Conservation (phyloP, 208 protist genomes). For the Phytomonas serpens region DNA sequence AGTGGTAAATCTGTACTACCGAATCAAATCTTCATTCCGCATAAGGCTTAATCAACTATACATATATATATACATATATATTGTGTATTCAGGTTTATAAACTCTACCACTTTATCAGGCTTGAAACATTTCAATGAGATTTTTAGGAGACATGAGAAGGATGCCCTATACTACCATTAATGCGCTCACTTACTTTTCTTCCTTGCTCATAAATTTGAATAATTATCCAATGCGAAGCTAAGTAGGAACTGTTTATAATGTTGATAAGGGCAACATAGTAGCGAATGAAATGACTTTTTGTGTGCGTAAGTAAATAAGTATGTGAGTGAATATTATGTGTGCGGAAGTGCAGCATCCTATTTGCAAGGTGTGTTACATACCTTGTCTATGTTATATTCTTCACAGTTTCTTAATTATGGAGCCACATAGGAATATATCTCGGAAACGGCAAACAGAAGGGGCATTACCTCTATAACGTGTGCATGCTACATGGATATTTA, state of each 20-base stretch:
- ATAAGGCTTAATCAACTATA: background rate
- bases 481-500: background rate
- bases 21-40: background rate
- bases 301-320: background rate
- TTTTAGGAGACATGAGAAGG: background rate
- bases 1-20: slow-evolving; percentile 8
- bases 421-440: background rate
- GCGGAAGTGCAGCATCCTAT: background rate
- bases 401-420: background rate
- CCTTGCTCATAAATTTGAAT: background rate
- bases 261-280: background rate
- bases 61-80: background rate
- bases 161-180: background rate
- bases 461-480: background rate
- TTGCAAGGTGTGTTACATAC: background rate
- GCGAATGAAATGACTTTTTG: background rate
- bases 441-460: background rate
- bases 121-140: background rate
- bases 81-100: background rate
- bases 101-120: background rate
- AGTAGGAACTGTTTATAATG: background rate
- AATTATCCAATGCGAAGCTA: background rate
- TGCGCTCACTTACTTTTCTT: background rate
- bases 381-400: background rate
- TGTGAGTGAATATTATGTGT: too few relatives aligned